Evolutionary conservation across 1,284 basidiomycete genomes (phyloP).

Genomic region (Melampsora larici-populina): DNA sequence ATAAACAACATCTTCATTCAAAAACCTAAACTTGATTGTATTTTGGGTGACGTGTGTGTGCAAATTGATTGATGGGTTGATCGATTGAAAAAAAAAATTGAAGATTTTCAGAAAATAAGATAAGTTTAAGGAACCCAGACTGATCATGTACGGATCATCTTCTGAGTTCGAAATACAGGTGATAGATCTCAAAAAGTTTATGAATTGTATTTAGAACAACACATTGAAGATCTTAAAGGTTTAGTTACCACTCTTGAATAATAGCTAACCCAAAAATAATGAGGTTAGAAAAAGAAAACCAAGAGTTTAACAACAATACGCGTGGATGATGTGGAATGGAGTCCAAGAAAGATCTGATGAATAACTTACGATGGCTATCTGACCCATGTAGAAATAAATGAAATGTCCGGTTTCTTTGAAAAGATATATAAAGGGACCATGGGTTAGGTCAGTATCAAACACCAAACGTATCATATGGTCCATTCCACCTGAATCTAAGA

Average conservation of each 20-base stretch:
- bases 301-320: background rate
- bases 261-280: conserved; percentile 12
- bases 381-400: conserved; percentile 44
- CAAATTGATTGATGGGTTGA: too few species aligned
- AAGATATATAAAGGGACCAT: background rate
- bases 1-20: too few species aligned
- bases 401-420: conserved; percentile 40
- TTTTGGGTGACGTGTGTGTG: too few species aligned
- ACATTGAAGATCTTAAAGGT: background rate
- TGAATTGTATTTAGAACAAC: too few species aligned
- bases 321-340: background rate
- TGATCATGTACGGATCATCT: too few species aligned
- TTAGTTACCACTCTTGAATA: conserved; percentile 39
- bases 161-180: too few species aligned
- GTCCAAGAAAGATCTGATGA: background rate
- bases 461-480: background rate
- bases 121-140: too few species aligned
- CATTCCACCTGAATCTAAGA: background rate
- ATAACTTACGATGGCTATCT: conserved; percentile 34
- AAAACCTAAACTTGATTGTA: too few species aligned
- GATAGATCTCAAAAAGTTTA: too few species aligned
- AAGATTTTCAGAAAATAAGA: too few species aligned
- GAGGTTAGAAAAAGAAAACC: background rate
- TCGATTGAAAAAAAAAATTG: too few species aligned
- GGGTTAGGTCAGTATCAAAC: background rate